Evolutionary conservation across 345 rosid genomes (phyloP).

Genomic region (Citrus inodora): DNA sequence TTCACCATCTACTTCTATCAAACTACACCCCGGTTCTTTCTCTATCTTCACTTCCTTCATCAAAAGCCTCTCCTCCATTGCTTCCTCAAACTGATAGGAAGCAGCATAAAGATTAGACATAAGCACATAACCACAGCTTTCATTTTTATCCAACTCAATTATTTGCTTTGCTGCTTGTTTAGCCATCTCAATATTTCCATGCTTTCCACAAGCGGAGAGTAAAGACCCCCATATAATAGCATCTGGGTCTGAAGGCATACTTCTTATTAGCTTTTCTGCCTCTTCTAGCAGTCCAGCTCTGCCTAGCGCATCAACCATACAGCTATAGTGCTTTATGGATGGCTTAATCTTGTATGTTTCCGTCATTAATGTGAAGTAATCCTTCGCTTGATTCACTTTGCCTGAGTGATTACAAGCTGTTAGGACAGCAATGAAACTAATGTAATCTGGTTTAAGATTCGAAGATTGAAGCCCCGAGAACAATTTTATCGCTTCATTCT

Average conservation of each 20-base stretch:
- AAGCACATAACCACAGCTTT: slow-evolving; percentile 58
- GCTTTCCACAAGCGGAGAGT: slow-evolving; percentile 56
- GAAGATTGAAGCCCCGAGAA: slow-evolving; percentile 52
- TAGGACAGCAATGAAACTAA: slow-evolving; percentile 62
- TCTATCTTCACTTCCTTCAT: slow-evolving; percentile 53
- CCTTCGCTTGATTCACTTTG: slow-evolving; percentile 42
- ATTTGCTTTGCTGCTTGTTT: slow-evolving; percentile 45
- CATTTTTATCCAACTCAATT: slow-evolving; percentile 48
- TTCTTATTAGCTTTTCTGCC: slow-evolving; percentile 57
- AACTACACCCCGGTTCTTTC: slow-evolving; percentile 76
- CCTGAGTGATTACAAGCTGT: slow-evolving; percentile 76
- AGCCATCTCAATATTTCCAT: slow-evolving; percentile 54
- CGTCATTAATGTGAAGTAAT: slow-evolving; percentile 50
- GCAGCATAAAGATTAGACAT: slow-evolving; percentile 71
- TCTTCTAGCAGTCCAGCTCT: slow-evolving; percentile 58
- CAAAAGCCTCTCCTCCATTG: slow-evolving; percentile 47
- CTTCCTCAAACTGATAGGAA: slow-evolving; percentile 44
- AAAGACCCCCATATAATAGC: slow-evolving; percentile 62
- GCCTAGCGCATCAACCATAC: slow-evolving; percentile 65
- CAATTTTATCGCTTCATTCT: slow-evolving; percentile 46
- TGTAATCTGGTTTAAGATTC: slow-evolving; percentile 46
- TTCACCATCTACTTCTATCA: slow-evolving; percentile 65
- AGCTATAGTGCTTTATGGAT: slow-evolving; percentile 63
- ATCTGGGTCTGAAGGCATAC: slow-evolving; percentile 52
- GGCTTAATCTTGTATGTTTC: slow-evolving; percentile 53